Evolutionary conservation across 2,329 filamentous ascomycete species (phyloP).

Genomic region (Trichoderma oligosporum): DNA sequence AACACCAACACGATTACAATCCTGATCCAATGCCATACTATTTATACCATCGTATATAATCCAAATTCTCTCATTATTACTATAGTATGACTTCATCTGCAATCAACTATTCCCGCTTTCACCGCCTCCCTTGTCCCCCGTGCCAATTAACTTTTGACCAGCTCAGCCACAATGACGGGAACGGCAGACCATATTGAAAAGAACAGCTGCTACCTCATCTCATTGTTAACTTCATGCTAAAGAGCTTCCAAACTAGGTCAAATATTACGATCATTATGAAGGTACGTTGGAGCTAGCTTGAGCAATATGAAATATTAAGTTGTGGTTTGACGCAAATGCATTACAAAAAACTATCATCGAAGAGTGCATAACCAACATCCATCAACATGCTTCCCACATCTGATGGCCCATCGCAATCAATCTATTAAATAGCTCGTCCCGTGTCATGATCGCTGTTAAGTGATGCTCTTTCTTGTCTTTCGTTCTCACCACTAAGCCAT

Average conservation of each 20-base stretch:
- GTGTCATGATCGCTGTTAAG: constrained; percentile 66
- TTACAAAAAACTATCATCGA: not conserved
- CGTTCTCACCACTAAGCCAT: constrained; percentile 67
- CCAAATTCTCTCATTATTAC: not conserved
- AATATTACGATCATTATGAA: too few species aligned
- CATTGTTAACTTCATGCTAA: too few species aligned
- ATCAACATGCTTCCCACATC: constrained; percentile 65
- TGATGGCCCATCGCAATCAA: constrained; percentile 71
- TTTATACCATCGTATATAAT: not conserved
- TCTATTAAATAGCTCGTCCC: constrained; percentile 80
- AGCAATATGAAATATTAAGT: not conserved
- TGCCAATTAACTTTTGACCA: too few species aligned
- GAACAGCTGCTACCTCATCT: too few species aligned
- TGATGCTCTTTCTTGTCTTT: constrained; percentile 52
- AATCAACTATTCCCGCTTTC: not conserved
- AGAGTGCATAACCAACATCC: not conserved
- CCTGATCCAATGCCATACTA: not conserved
- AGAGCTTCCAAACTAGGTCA: too few species aligned
- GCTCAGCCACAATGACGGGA: not conserved
- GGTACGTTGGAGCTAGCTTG: too few species aligned
- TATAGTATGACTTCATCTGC: not conserved
- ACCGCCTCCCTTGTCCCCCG: too few species aligned
- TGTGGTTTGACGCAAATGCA: not conserved
- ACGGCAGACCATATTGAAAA: too few species aligned
- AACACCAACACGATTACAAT: not conserved